Evolutionary conservation across 305 asterid species (phyloP).

Genomic region (Fraxinus xanthoxyloides): DNA sequence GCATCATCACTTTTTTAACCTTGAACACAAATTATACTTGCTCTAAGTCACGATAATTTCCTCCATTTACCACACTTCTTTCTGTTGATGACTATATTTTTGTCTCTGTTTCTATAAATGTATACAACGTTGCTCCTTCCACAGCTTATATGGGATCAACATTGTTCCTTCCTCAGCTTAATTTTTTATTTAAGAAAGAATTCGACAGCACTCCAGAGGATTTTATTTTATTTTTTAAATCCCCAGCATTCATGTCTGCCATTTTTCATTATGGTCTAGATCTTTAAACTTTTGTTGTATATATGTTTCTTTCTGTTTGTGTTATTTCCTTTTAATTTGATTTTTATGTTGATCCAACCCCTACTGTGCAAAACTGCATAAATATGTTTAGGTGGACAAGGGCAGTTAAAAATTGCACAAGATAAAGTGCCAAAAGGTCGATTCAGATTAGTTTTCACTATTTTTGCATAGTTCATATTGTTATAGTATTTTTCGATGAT

Average conservation of each 20-base stretch:
- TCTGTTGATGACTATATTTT: neutral
- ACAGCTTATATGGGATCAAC: neutral
- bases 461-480: neutral
- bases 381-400: neutral
- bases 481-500: neutral
- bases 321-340: neutral
- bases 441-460: neutral
- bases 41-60: neutral
- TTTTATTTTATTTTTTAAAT: neutral
- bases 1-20: neutral
- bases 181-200: neutral
- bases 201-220: neutral
- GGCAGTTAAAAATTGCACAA: neutral
- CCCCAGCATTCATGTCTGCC: neutral
- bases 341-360: neutral
- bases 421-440: neutral
- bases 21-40: neutral
- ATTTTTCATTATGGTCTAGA: neutral
- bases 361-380: neutral
- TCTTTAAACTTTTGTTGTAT: neutral
- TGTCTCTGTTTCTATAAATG: neutral
- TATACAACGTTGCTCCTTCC: neutral
- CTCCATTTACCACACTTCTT: neutral
- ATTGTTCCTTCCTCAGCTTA: neutral
- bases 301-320: neutral